Conservation (phyloP, 257 asterid species). For the Nicotiana otophora region DNA sequence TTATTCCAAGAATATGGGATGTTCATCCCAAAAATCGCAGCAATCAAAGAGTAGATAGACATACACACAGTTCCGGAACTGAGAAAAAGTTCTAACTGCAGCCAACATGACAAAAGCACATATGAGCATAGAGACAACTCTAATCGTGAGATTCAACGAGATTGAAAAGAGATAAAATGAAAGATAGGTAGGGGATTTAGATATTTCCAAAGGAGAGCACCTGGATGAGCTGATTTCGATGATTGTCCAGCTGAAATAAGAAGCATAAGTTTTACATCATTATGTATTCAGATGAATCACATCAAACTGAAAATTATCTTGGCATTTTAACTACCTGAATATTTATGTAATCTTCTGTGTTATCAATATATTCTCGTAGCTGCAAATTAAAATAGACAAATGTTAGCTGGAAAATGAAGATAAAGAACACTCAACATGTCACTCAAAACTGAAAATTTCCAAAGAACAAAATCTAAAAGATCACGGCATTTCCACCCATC, state of each 20-base stretch:
- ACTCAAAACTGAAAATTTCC: background rate
- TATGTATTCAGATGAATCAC: background rate
- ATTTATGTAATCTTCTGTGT: conserved; percentile 92
- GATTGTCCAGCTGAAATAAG: conserved; percentile 79
- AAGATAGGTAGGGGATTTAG: background rate
- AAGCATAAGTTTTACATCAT: conserved; percentile 5
- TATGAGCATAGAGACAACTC: background rate
- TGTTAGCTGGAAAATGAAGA: background rate
- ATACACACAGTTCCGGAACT: conserved; percentile 70
- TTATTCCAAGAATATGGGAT: conserved; percentile 78
- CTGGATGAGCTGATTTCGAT: conserved; percentile 95
- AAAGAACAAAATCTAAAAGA: background rate
- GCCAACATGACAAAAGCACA: background rate
- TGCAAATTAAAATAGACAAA: conserved; percentile 24
- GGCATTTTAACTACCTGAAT: conserved; percentile 55
- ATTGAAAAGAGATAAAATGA: background rate
- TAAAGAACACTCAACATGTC: background rate
- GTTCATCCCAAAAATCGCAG: conserved; percentile 89
- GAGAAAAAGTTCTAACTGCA: conserved; percentile 88
- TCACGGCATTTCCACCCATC: conserved; percentile 1
- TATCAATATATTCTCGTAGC: conserved; percentile 89
- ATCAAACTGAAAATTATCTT: background rate
- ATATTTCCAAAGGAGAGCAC: conserved; percentile 23
- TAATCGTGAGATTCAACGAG: background rate
- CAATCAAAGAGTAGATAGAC: conserved; percentile 55